A percentile compares a stretch with the other conserved stretches of the same genome.
These are phyloP conservation scores for Prinsepia uniflora DNA, from an alignment of 306 rosid genomes.

Conservation along the genomic window DNA sequence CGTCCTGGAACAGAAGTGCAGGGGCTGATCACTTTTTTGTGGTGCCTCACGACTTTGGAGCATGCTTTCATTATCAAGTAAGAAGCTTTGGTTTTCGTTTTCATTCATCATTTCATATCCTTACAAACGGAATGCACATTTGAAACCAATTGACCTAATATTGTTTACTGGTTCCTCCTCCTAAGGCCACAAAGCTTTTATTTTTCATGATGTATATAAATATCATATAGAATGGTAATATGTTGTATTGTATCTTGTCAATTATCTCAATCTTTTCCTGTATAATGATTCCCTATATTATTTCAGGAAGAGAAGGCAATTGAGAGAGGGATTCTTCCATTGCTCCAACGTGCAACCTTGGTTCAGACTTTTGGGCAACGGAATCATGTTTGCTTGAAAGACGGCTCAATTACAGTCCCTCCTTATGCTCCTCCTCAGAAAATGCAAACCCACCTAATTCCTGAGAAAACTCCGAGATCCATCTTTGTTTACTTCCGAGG, in stretches of 20 bases:
- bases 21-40: conserved; percentile 98
- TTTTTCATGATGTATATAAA: conserved; percentile 4
- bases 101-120: background rate
- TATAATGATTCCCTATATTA: conserved; percentile 9
- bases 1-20: conserved; percentile 92
- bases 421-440: conserved; percentile 95
- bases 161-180: background rate
- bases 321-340: conserved; percentile 79
- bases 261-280: background rate
- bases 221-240: conserved; percentile 5
- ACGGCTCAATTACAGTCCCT: conserved; percentile 82
- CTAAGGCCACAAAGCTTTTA: conserved; percentile 4
- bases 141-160: conserved; percentile 1
- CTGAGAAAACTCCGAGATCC: conserved; percentile 76
- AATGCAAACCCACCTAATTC: conserved; percentile 76
- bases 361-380: conserved; percentile 91
- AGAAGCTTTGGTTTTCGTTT: conserved; percentile 20
- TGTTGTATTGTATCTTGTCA: background rate
- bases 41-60: conserved; percentile 95
- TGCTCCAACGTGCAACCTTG: conserved; percentile 80
- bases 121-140: background rate
- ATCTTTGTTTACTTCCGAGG: conserved; percentile 90
- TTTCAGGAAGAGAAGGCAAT: conserved; percentile 86
- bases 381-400: conserved; percentile 86
- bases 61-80: conserved; percentile 97